Evolutionary conservation across 257 asterid genomes (phyloP).

Genomic region (Jasminum sambac): DNA sequence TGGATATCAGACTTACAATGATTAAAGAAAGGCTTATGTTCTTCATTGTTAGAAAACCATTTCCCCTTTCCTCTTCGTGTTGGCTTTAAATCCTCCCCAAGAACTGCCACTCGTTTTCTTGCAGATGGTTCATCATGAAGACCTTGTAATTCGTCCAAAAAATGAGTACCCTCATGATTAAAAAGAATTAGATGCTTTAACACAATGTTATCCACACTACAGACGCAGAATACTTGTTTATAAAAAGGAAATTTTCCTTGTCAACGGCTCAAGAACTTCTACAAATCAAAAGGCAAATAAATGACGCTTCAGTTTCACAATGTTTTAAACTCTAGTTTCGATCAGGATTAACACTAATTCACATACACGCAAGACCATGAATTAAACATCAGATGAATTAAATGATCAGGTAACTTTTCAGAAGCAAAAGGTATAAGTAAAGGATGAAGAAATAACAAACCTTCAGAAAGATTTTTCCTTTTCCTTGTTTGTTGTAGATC

Average conservation of each 20-base stretch:
- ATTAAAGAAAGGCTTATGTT: slow-evolving; percentile 49
- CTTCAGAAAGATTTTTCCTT: slow-evolving; percentile 46
- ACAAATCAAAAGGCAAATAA: neutral
- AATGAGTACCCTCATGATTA: neutral
- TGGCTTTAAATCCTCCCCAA: slow-evolving; percentile 65
- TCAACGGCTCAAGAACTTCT: slow-evolving; percentile 2
- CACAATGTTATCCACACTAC: neutral
- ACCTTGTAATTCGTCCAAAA: slow-evolving; percentile 29
- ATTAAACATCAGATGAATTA: slow-evolving; percentile 3
- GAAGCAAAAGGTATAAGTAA: neutral
- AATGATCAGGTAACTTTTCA: neutral
- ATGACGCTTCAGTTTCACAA: slow-evolving; percentile 8
- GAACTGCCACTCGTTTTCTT: slow-evolving; percentile 57
- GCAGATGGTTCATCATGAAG: slow-evolving; percentile 30
- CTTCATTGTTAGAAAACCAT: slow-evolving; percentile 28
- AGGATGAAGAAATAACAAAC: slow-evolving; percentile 25
- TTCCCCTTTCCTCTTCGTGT: slow-evolving; percentile 35
- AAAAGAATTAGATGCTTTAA: neutral
- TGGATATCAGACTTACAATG: slow-evolving; percentile 50
- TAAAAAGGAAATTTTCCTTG: neutral
- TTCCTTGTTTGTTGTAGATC: slow-evolving; percentile 32
- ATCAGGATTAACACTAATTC: neutral
- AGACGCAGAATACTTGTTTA: neutral
- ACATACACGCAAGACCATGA: slow-evolving; percentile 3
- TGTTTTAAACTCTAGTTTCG: neutral